Evolutionary conservation across 176 grass and related monocot species (phyloP), one percentile per base, ranked within the genome.

Genomic region (Hsuehochloa calcarea): DNA sequence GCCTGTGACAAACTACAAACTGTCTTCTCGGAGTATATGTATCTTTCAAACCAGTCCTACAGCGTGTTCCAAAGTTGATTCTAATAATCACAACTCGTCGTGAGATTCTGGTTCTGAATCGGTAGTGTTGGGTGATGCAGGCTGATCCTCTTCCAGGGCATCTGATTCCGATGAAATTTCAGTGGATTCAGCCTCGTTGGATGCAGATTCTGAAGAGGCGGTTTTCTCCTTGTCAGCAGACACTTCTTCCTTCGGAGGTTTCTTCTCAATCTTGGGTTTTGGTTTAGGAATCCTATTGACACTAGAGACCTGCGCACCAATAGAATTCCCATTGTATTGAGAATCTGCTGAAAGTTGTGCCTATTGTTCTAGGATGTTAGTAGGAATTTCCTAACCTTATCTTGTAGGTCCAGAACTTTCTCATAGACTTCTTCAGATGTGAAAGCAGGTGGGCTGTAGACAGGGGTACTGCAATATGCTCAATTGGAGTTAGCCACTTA

Each of bases 241-340:
- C 72, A 89, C 93, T 85, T 95, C 91, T 85, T 92, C 90, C 90
- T 92, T 95, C 4, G 65, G 16, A 74, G 97, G 84, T 89, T 92
- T 96, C 81, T 99, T 96, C 63, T 96, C 97, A 31, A 96, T 26
- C 84, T 99, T 99, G 40, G 97, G 92, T 80, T 99, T 99, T 82
- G 97, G 97, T 89, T 94, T 96, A 10, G 97, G 93, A 35, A 99
- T 99, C 82, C 92, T 94, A 55, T 99, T 96, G 72, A 99, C 82
- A 69, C 86, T 92, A 9, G 92, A 91, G 9, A 96, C 92, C 97
- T 99, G 82, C 51, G 84, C n/a, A 46, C 2, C 43, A 7, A 86
- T 80, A 6, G 38, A 43, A 47, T 47, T 45, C 29, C 65, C 15
- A 40, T 75, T 81, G 49, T 22, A 59, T 31, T 74, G n/a, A 65